Base-by-base conservation (phyloP, 1,284 basidiomycete genomes). In the Tilletia caries region DNA sequence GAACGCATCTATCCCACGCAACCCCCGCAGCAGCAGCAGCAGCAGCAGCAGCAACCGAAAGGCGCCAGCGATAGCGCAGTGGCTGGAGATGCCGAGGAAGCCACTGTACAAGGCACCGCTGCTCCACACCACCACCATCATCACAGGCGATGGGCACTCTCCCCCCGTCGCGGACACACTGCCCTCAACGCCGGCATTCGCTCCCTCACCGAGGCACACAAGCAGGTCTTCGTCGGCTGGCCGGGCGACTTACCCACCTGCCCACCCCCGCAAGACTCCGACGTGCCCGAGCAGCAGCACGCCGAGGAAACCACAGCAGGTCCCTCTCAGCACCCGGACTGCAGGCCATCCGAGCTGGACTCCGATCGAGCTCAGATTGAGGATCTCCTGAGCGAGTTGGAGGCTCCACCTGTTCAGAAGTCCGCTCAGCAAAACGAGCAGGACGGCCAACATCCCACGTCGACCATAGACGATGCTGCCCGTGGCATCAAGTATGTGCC, bases 101-200 rank as follows among this genome's bases (percentile, higher is more conserved):
- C 71, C 52, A 77, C 76, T 2, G 78, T 77, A 3, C 52, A 44
- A 18, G 64, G 64, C 34, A 46, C 64, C 1, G 64, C 64, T 23
- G 64, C 34, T 12, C 64, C 64, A 0, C 20, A 41, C n/a, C n/a
- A 25, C 12, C 20, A 13, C 33, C 18, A 34, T 44, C 41, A 41
- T 41, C 44, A 44, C 15, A 29, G 18, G n/a, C 34, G 64, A 33
- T 98, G 95, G 95, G 88, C 89, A 13, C 86, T 98, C 10, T 85
- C 88, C 12, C 88, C 90, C 2, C 88, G 95, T 44, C 90, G 93
- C 69, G 95, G 94, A 27, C 95, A 98, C 84, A 89, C 92, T 4
- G 95, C 95, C 8, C 93, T 98, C 91, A 91, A 95, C 75, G 91
- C 91, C 65, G 95, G 96, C 44, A 94, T 98, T 79, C 89, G 90